These are phyloP conservation scores for Sugiyamaella floridensis DNA, from an alignment of 805 yeast species.

Conservation along the genomic window DNA sequence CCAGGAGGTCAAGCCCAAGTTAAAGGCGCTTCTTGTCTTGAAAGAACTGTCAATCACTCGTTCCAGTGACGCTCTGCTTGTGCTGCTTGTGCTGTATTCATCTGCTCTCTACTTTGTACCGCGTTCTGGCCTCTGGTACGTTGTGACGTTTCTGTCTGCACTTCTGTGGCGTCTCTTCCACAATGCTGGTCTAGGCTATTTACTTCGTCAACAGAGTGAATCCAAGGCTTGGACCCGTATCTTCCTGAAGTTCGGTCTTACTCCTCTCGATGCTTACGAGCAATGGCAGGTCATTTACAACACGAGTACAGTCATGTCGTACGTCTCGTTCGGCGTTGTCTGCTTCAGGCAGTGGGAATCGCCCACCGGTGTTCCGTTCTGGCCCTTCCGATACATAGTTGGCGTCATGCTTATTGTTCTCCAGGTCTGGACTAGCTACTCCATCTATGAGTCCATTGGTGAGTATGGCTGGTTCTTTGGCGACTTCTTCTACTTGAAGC, in stretches of 20 bases:
- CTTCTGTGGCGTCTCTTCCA: conserved; percentile 45
- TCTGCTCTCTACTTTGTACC: conserved; percentile 30
- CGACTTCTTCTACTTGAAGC: conserved; percentile 62
- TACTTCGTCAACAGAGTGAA: conserved; percentile 54
- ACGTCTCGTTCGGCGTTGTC: conserved; percentile 43
- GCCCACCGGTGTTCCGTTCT: conserved; percentile 30
- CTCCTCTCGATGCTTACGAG: conserved; percentile 57
- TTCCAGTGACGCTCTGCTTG: conserved; percentile 48
- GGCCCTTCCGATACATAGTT: conserved; percentile 48
- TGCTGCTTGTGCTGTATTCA: conserved; percentile 41
- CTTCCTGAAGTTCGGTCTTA: conserved; percentile 56
- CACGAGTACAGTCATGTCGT: conserved; percentile 45
- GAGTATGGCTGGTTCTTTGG: conserved; percentile 90
- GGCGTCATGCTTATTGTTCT: conserved; percentile 50
- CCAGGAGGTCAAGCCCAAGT: conserved; percentile 5
- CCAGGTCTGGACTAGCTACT: conserved; percentile 63
- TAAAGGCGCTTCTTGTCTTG: conserved; percentile 45
- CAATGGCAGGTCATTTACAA: conserved; percentile 69
- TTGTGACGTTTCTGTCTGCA: conserved; percentile 36
- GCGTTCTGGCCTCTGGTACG: conserved; percentile 27
- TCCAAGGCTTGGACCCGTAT: conserved; percentile 57
- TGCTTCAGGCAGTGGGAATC: conserved; percentile 24
- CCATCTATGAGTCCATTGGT: conserved; percentile 65
- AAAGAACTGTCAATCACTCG: conserved; percentile 58
- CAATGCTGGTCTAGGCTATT: conserved; percentile 42